Evolutionary conservation across 139 green algal species (phyloP).

Genomic region (Micractinium conductrix): DNA sequence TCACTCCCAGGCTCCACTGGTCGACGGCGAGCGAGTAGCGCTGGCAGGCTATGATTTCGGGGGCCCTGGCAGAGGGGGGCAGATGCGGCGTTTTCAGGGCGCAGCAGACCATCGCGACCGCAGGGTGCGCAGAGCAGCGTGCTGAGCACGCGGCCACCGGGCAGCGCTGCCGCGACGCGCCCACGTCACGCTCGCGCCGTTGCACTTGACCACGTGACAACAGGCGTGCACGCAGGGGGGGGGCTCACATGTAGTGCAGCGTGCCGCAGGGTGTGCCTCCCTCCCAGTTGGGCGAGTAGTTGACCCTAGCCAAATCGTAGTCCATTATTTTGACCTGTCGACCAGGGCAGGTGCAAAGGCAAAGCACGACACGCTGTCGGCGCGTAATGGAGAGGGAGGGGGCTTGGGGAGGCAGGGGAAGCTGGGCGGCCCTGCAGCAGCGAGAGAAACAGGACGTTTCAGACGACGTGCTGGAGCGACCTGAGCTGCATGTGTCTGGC

Average conservation of each 20-base stretch:
- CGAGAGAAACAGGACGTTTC: background rate
- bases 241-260: slow-evolving; percentile 40
- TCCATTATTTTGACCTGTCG: slow-evolving; percentile 32
- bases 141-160: too few species aligned
- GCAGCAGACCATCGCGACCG: too few species aligned
- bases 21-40: slow-evolving; percentile 76
- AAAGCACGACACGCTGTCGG: background rate
- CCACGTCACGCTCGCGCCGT: too few species aligned
- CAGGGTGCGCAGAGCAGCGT: too few species aligned
- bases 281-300: slow-evolving; percentile 38
- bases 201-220: too few species aligned
- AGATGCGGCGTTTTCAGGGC: too few species aligned
- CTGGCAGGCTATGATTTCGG: slow-evolving; percentile 69
- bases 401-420: background rate
- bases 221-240: too few species aligned
- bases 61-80: slow-evolving; percentile 50
- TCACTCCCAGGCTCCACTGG: slow-evolving; percentile 89
- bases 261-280: slow-evolving; percentile 43
- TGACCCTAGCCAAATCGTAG: slow-evolving; percentile 47
- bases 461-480: too few species aligned
- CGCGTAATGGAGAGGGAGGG: too few species aligned
- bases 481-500: too few species aligned
- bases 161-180: too few species aligned
- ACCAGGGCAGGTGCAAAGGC: too few species aligned
- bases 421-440: background rate